phyloP scores from a whole-genome alignment of 768 basidiomycete genomes.

The Kwoniella mangroviensis region DNA sequence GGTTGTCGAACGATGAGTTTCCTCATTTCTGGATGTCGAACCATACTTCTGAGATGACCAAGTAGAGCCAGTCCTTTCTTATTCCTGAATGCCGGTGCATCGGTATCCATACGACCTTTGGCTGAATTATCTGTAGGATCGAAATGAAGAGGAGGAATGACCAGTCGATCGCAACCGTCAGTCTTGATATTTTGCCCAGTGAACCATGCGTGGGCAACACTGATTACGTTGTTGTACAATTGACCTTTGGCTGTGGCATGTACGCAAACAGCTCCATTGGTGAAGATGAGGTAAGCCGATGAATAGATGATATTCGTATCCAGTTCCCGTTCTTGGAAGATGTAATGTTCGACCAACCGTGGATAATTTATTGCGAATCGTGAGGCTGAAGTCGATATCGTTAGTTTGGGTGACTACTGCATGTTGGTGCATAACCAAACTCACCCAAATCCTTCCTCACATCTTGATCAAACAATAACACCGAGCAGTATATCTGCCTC shows the following conservation, averaged over 20 bases:
- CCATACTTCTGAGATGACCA: slow-evolving; percentile 70
- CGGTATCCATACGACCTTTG: slow-evolving; percentile 69
- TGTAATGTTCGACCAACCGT: slow-evolving; percentile 83
- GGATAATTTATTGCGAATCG: slow-evolving; percentile 86
- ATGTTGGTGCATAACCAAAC: slow-evolving; percentile 41
- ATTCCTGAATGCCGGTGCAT: slow-evolving; percentile 84
- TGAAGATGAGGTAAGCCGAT: slow-evolving; percentile 78
- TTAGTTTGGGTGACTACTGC: neutral
- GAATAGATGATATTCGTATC: slow-evolving; percentile 95
- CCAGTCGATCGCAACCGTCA: slow-evolving; percentile 19
- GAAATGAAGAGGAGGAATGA: slow-evolving; percentile 64
- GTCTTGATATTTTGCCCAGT: slow-evolving; percentile 73
- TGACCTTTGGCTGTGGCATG: slow-evolving; percentile 76
- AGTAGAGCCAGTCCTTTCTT: slow-evolving; percentile 97
- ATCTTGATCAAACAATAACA: slow-evolving; percentile 61
- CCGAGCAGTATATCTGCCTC: slow-evolving; percentile 47
- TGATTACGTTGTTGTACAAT: slow-evolving; percentile 75
- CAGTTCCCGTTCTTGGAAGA: slow-evolving; percentile 88
- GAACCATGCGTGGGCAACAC: slow-evolving; percentile 88
- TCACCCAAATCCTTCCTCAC: slow-evolving; percentile 74
- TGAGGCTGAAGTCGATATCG: slow-evolving; percentile 63
- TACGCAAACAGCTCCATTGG: slow-evolving; percentile 80
- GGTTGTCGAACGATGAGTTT: slow-evolving; percentile 72
- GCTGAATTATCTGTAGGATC: slow-evolving; percentile 19
- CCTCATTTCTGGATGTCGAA: slow-evolving; percentile 68